These are phyloP conservation scores for Xylaria digitata DNA, from an alignment of 2,329 filamentous ascomycete species.

Conservation along the genomic window DNA sequence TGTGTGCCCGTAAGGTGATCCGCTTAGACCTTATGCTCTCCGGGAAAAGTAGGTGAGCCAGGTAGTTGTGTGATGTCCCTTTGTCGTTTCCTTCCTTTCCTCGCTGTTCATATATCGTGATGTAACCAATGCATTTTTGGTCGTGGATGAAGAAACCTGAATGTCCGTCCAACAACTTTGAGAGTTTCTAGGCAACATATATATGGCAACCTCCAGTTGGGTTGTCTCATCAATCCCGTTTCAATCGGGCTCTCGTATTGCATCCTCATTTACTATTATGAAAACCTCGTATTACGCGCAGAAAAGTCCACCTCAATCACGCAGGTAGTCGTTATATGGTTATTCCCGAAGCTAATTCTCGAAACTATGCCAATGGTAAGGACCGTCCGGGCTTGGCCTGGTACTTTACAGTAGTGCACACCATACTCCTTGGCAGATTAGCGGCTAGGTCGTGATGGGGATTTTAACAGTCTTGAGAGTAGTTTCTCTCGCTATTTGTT, in stretches of 20 bases:
- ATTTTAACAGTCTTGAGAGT: not conserved
- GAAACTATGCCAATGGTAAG: not conserved
- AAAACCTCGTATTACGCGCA: constrained; percentile 16
- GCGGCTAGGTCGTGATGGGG: no score
- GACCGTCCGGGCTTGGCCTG: not conserved
- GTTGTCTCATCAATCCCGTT: not conserved
- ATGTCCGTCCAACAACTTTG: not conserved
- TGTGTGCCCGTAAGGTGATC: not conserved
- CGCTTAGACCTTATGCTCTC: no score
- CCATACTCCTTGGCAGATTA: no score
- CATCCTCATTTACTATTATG: not conserved
- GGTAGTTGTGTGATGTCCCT: not conserved
- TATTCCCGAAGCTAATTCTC: constrained; percentile 3
- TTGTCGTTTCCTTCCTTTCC: not conserved
- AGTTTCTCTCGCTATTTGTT: not conserved
- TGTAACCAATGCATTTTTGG: not conserved
- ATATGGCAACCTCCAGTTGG: not conserved
- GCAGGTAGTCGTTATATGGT: not conserved
- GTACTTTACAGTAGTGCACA: not conserved
- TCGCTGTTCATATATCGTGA: not conserved
- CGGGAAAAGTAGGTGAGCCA: not conserved
- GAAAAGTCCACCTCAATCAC: not conserved
- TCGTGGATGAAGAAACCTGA: not conserved
- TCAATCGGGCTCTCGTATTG: constrained; percentile 13
- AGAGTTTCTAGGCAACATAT: not conserved